Conservation (phyloP, 805 yeast species). For the Scheffersomyces stipitis region DNA sequence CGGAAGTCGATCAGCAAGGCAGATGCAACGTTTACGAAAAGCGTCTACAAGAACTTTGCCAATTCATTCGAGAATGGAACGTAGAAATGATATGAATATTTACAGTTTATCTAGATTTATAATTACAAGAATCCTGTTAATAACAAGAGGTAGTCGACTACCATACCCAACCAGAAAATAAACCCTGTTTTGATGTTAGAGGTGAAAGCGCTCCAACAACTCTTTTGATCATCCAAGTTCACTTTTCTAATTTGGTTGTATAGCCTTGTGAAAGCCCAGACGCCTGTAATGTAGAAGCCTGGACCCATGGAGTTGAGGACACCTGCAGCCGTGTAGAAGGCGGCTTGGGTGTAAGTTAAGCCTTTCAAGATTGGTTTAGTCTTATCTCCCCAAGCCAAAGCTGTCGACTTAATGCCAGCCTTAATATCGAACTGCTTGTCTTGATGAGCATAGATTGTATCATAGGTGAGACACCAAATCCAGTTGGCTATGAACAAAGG, state of each 20-base stretch:
- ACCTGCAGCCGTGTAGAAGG: constrained; percentile 67
- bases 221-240: constrained; percentile 71
- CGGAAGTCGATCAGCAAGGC: constrained; percentile 30
- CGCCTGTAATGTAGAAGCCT: constrained; percentile 68
- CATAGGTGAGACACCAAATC: constrained; percentile 94
- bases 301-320: constrained; percentile 80
- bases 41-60: constrained; percentile 21
- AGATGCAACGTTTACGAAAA: constrained; percentile 21
- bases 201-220: constrained; percentile 81
- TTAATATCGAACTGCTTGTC: constrained; percentile 84
- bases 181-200: constrained; percentile 78
- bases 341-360: constrained; percentile 67
- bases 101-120: neutral
- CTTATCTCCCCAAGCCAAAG: constrained; percentile 86
- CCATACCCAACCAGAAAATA: constrained; percentile 62
- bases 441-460: constrained; percentile 96
- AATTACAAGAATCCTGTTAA: constrained; percentile 43
- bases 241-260: constrained; percentile 69
- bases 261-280: constrained; percentile 68
- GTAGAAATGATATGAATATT: too few species aligned
- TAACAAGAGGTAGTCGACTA: constrained; percentile 61
- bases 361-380: constrained; percentile 70
- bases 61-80: neutral
- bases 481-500: constrained; percentile 76
- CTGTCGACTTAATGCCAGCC: constrained; percentile 95